Evolutionary conservation across 1,139 yeast genomes (phyloP), one percentile per base, ranked within the genome.

Genomic region (Debaryomyces sp.): DNA sequence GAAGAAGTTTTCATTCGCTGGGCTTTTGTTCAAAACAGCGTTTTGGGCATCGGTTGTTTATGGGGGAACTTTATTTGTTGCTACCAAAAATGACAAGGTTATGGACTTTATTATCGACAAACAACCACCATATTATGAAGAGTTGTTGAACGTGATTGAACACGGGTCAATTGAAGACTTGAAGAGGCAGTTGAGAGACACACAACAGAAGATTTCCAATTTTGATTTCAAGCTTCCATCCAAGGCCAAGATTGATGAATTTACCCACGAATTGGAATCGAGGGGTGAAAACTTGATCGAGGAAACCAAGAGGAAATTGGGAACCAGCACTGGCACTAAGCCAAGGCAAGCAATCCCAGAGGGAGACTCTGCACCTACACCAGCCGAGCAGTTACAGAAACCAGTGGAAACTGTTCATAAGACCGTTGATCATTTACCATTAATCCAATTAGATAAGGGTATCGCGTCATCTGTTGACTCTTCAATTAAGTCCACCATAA

Each of bases 91-190:
- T 55, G 79, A 75, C 47, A 63, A 63, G 43, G 78, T 75, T 15
- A 66, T 75, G 74, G 80, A 76, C 57, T 75, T 73, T 54, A 78
- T 76, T 39, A 68, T 74, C 48, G 80, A 76, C 54, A 57, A 74
- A 45, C 73, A 75, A 50, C 69, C 74, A 49, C 80, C 80, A n/a
- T 73, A 68, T 59, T 65, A 72, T 50, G 80, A 76, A 51, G 76
- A 73, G 54, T 58, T 75, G 44, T 61, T 75, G 54, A 75, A 74
- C 45, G 42, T 72, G 32, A 68, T 72, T 44, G 81, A 76, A 56
- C 67, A 68, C 38, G 75, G 75, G 5, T 62, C 73, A 1, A 29
- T 63, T 17, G 75, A 73, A 8, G 79, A 73, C 47, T 35, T 75
- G 38, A 56, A 65, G 51, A 54, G 56, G 17, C 53, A 55, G 38